These are phyloP conservation scores for Asclepias syriaca DNA, from an alignment of 257 asterid genomes.

Conservation along the genomic window DNA sequence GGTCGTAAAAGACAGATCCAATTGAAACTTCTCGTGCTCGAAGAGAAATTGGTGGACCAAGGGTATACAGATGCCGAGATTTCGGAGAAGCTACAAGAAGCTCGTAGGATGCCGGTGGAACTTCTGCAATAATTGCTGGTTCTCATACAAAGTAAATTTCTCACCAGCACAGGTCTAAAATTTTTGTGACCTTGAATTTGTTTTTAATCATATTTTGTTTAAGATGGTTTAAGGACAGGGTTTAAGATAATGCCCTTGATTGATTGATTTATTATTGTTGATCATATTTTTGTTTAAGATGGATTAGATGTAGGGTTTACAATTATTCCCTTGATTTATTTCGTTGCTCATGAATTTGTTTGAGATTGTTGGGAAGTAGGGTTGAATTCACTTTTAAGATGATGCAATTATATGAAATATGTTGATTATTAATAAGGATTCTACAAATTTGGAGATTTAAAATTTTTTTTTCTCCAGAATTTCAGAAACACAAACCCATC, in stretches of 20 bases:
- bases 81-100: conserved; percentile 61
- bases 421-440: background rate
- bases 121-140: conserved; percentile 17
- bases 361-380: too few species aligned
- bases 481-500: conserved; percentile 86
- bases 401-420: background rate
- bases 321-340: too few species aligned
- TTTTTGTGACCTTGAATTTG: background rate
- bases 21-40: conserved; percentile 69
- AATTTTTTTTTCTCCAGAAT: conserved; percentile 34
- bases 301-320: too few species aligned
- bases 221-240: too few species aligned
- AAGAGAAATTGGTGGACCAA: conserved; percentile 66
- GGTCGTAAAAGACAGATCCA: conserved; percentile 91
- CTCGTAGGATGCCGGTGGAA: conserved; percentile 55
- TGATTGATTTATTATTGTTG: too few species aligned
- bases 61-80: conserved; percentile 74
- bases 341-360: background rate
- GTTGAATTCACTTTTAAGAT: too few species aligned
- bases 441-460: background rate
- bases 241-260: too few species aligned
- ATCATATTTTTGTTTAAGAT: background rate
- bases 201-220: too few species aligned
- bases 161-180: background rate
- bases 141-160: conserved; percentile 12